Conservation (phyloP, 371 early-diverging fungal genomes). For the Mucor plumbeus region DNA sequence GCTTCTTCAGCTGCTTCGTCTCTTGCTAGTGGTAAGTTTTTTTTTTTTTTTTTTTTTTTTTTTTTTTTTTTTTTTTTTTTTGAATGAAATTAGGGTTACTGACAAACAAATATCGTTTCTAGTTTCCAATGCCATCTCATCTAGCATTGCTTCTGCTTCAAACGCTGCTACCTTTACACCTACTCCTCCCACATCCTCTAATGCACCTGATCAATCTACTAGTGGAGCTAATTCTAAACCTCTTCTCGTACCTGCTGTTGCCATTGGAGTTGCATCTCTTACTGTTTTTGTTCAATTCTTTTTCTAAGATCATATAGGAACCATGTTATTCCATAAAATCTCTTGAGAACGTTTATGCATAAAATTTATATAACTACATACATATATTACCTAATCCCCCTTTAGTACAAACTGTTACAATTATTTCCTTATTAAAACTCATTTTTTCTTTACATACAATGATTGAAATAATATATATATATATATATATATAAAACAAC, state of each 20-base stretch:
- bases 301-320: conserved; percentile 14
- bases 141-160: conserved; percentile 5
- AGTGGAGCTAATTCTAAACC: conserved; percentile 2
- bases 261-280: conserved; percentile 16
- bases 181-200: conserved; percentile 11
- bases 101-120: neutral
- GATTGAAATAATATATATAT: too few species aligned
- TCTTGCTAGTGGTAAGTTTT: conserved; percentile 7
- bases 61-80: neutral
- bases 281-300: conserved; percentile 19
- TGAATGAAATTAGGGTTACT: neutral
- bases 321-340: neutral
- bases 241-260: conserved; percentile 15
- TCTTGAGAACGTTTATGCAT: neutral
- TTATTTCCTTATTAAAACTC: too few species aligned
- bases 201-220: conserved; percentile 2
- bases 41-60: neutral
- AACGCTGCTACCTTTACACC: conserved; percentile 12
- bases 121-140: conserved; percentile 8
- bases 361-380: conserved; percentile 1
- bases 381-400: conserved; percentile 3
- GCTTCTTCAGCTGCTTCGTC: conserved; percentile 13
- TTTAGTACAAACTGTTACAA: neutral
- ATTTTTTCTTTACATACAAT: neutral
- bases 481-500: neutral